Evolutionary conservation across 305 asterid genomes (phyloP), one percentile per base, ranked within the genome.

Genomic region (Andrographis paniculata): DNA sequence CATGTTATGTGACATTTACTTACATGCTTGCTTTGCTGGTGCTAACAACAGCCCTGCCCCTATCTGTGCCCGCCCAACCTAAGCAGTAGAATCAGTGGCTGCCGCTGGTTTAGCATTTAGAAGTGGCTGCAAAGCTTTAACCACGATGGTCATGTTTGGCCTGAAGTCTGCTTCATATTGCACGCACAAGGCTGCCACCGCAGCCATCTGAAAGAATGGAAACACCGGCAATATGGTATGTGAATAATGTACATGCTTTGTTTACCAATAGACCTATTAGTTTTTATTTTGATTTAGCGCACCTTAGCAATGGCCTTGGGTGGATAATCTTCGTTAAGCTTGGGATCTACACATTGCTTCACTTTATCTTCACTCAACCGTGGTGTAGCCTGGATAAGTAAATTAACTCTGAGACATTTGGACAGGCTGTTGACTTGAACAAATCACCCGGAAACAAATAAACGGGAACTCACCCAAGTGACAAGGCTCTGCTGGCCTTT

Each of bases 231-330:
- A 1, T 19, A 35, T 20, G 6, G 3, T 17, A 36, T 0, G 4
- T 18, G 2, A 17, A 17, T 35, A 30, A 5, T 4, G 22, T 10
- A 50, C 18, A n/a, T n/a, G n/a, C n/a, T n/a, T n/a, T n/a, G n/a
- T n/a, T n/a, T n/a, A n/a, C n/a, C n/a, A n/a, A n/a, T n/a, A n/a
- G n/a, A n/a, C n/a, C 5, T 11, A 7, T 19, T 4, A 5, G 20
- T 20, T 9, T 31, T 17, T 21, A 38, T 1, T 14, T 27, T 24
- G 33, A 10, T 14, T 9, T 9, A 18, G 53, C n/a, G n/a, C n/a
- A 82, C 96, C 95, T 87, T 88, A n/a, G 95, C 95, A 60, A 84
- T 74, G 42, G 97, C 95, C 68, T 88, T 88, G 40, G 97, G 92
- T 21, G 95, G 95, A 62, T 70, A 88, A 0, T 84, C 95, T 1